These are phyloP conservation scores for Tetrahymena malaccensis DNA, from an alignment of 73 alveolate species.

Conservation along the genomic window DNA sequence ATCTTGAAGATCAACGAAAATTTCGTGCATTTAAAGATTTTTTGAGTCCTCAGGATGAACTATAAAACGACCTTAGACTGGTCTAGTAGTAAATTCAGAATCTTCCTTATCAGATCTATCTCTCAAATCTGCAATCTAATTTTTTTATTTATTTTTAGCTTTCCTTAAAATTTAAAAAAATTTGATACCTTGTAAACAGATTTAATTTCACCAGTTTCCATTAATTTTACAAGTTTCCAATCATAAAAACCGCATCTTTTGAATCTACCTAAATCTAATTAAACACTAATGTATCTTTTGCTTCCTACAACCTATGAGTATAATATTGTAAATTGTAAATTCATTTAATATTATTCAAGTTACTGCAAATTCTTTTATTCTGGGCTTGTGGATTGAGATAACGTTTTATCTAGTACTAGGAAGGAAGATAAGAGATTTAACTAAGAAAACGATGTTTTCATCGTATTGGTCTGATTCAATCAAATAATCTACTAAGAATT, in stretches of 20 bases:
- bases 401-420: conserved; percentile 28
- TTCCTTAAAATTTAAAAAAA: conserved; percentile 15
- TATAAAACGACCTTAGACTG: conserved; percentile 88
- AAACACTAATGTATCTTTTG: conserved; percentile 28
- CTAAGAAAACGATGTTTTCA: conserved; percentile 5
- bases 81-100: conserved; percentile 33
- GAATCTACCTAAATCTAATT: conserved; percentile 70
- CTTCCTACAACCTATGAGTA: conserved; percentile 9
- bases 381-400: conserved; percentile 39
- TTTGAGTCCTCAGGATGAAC: conserved; percentile 84
- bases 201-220: conserved; percentile 30
- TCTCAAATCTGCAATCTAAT: not conserved
- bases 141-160: not conserved
- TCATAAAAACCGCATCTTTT: conserved; percentile 97
- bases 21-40: conserved; percentile 85
- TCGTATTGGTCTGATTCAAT: conserved; percentile 38
- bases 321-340: conserved; percentile 22
- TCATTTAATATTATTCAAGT: conserved; percentile 26
- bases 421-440: conserved; percentile 19
- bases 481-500: conserved; percentile 26
- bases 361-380: conserved; percentile 5
- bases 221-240: conserved; percentile 80
- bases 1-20: conserved; percentile 81
- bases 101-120: not conserved
- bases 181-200: not conserved